phyloP scores from a whole-genome alignment of 2,329 filamentous ascomycete species.

The Xylaria sp. region DNA sequence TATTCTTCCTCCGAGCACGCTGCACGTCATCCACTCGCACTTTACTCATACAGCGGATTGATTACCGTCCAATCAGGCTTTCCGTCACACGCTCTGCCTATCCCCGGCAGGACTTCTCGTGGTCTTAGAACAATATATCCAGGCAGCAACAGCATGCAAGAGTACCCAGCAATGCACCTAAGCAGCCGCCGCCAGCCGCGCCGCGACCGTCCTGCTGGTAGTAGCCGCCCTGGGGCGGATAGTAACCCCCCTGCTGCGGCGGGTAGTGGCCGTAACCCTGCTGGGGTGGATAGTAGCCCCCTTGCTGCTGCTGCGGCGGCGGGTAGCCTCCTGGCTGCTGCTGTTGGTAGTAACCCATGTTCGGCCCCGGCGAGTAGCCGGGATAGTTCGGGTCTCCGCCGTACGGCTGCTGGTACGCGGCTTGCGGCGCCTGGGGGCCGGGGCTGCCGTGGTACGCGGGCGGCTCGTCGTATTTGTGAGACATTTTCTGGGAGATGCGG shows the following conservation, averaged over 20 bases:
- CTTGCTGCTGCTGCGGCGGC: constrained; percentile 51
- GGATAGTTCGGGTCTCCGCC: constrained; percentile 52
- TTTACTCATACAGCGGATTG: not conserved
- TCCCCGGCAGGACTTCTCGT: not conserved
- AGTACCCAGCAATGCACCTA: constrained; percentile 61
- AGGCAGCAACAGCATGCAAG: constrained; percentile 70
- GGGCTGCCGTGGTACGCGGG: constrained; percentile 60
- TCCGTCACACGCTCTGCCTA: not conserved
- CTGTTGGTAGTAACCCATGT: constrained; percentile 59
- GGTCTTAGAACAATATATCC: constrained; percentile 63
- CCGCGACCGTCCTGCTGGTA: constrained; percentile 49
- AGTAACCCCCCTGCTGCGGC: constrained; percentile 51
- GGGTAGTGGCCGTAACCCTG: constrained; percentile 42
- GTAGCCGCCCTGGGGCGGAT: constrained; percentile 50
- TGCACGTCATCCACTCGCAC: not conserved
- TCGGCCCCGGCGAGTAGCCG: constrained; percentile 52
- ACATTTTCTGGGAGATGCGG: constrained; percentile 50
- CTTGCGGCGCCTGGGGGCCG: constrained; percentile 58
- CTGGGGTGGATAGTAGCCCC: constrained; percentile 37
- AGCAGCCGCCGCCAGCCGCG: constrained; percentile 45
- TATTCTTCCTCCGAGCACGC: not conserved
- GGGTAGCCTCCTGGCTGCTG: constrained; percentile 53
- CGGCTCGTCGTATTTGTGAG: constrained; percentile 61
- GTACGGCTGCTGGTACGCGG: constrained; percentile 51
- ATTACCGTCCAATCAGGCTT: not conserved